phyloP scores from a whole-genome alignment of 2,329 filamentous ascomycete genomes.

The Aspergillus ruber region DNA sequence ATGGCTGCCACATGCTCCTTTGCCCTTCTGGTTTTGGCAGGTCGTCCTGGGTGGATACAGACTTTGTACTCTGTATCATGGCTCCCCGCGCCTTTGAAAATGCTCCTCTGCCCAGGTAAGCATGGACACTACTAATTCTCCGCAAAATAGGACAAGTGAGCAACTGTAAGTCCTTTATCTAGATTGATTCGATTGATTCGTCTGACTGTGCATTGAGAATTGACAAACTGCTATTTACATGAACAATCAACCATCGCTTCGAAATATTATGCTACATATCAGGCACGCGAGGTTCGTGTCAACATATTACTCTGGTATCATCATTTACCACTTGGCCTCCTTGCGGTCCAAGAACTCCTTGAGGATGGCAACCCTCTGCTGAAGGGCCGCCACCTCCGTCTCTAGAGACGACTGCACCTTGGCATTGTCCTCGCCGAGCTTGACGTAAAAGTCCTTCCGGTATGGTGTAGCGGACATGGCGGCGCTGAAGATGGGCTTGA shows the following conservation, averaged over 20 bases:
- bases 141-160: too few relatives aligned
- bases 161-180: too few relatives aligned
- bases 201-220: too few relatives aligned
- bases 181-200: too few relatives aligned
- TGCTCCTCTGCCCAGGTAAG: too few relatives aligned
- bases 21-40: too few relatives aligned
- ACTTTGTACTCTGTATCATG: too few relatives aligned
- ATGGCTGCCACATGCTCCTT: too few relatives aligned
- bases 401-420: conserved; percentile 60
- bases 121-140: too few relatives aligned
- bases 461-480: conserved; percentile 93
- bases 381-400: conserved; percentile 68
- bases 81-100: too few relatives aligned
- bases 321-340: conserved; percentile 42
- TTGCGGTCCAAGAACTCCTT: conserved; percentile 54
- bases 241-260: neutral
- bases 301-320: neutral
- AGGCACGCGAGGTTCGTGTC: neutral
- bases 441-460: conserved; percentile 84
- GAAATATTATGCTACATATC: neutral
- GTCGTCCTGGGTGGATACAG: too few relatives aligned
- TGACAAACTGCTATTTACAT: too few relatives aligned
- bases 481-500: conserved; percentile 87
- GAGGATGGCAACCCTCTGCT: conserved; percentile 72
- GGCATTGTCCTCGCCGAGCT: conserved; percentile 53